Percentiles rank a stretch among this genome's conserved stretches.
Conservation (phyloP, 2,329 filamentous ascomycete species). For the Exserohilum turcica region DNA sequence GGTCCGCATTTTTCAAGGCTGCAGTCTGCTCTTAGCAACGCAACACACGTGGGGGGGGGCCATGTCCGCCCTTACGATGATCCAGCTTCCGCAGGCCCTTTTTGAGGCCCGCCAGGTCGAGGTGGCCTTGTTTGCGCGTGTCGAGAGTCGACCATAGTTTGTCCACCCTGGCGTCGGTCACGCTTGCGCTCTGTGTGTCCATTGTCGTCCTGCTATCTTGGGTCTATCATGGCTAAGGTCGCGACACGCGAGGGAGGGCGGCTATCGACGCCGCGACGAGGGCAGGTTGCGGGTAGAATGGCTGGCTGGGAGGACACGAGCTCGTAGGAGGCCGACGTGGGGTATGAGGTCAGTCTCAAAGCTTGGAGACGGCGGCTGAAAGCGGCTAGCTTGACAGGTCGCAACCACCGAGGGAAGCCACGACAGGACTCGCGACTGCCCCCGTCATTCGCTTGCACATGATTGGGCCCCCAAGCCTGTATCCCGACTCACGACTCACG, state of each 20-base stretch:
- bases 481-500: not conserved
- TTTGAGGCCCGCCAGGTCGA: constrained; percentile 84
- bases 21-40: constrained; percentile 32
- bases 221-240: constrained; percentile 47
- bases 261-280: constrained; percentile 24
- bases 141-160: constrained; percentile 85
- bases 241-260: constrained; percentile 27
- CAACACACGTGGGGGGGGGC: constrained; percentile 4
- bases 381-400: constrained; percentile 27
- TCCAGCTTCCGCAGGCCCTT: constrained; percentile 86
- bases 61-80: constrained; percentile 69
- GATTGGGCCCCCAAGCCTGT: constrained; percentile 19
- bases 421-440: not conserved
- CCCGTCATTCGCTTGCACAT: constrained; percentile 18
- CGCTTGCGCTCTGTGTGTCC: constrained; percentile 75
- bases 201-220: constrained; percentile 58
- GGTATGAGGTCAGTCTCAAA: constrained; percentile 39
- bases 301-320: constrained; percentile 19
- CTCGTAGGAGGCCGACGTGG: constrained; percentile 32
- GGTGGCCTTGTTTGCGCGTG: constrained; percentile 72
- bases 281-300: constrained; percentile 30
- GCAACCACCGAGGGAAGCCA: constrained; percentile 23
- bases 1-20: constrained; percentile 90
- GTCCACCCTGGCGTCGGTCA: constrained; percentile 80
- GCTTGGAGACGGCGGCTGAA: constrained; percentile 26